These are phyloP conservation scores for Grifola frondosa DNA, from an alignment of 1,284 basidiomycete species.

Conservation along the genomic window DNA sequence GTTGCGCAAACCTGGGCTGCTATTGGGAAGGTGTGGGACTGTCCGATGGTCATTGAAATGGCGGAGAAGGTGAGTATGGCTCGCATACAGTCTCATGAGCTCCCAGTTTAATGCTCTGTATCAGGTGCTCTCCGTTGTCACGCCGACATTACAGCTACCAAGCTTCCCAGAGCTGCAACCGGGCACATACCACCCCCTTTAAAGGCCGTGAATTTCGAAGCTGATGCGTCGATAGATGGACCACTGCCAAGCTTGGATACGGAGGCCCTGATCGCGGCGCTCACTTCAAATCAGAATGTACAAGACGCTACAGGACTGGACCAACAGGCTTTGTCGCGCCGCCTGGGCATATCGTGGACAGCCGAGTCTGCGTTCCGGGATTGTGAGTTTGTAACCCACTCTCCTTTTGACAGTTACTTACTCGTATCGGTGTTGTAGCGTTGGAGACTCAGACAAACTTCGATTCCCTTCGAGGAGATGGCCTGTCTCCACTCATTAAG, in stretches of 20 bases:
- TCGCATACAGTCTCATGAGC: neutral
- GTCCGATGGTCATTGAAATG: slow-evolving; percentile 49
- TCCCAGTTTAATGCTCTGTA: neutral
- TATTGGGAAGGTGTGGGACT: slow-evolving; percentile 75
- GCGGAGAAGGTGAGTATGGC: slow-evolving; percentile 53
- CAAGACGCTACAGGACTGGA: slow-evolving; percentile 68
- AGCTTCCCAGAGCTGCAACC: slow-evolving; percentile 24
- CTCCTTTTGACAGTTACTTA: neutral
- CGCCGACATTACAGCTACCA: slow-evolving; percentile 16
- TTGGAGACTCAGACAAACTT: slow-evolving; percentile 61
- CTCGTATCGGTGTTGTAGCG: slow-evolving; percentile 34
- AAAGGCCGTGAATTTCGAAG: slow-evolving; percentile 35
- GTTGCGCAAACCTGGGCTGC: slow-evolving; percentile 64
- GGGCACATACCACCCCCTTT: slow-evolving; percentile 38
- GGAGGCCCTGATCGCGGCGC: slow-evolving; percentile 50
- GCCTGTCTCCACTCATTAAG: slow-evolving; percentile 69
- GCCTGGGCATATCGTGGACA: slow-evolving; percentile 66
- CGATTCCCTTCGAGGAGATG: slow-evolving; percentile 61
- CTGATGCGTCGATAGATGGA: slow-evolving; percentile 23
- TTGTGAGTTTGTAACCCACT: slow-evolving; percentile 51
- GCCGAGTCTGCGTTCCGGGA: slow-evolving; percentile 73
- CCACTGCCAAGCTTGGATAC: slow-evolving; percentile 47
- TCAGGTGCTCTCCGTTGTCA: slow-evolving; percentile 18
- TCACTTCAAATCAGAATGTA: slow-evolving; percentile 52
- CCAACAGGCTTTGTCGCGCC: slow-evolving; percentile 49